Percentiles rank a stretch among this genome's conserved stretches.
These are phyloP conservation scores for Penicillium sp. DNA, from an alignment of 2,329 filamentous ascomycete species.

Conservation along the genomic window DNA sequence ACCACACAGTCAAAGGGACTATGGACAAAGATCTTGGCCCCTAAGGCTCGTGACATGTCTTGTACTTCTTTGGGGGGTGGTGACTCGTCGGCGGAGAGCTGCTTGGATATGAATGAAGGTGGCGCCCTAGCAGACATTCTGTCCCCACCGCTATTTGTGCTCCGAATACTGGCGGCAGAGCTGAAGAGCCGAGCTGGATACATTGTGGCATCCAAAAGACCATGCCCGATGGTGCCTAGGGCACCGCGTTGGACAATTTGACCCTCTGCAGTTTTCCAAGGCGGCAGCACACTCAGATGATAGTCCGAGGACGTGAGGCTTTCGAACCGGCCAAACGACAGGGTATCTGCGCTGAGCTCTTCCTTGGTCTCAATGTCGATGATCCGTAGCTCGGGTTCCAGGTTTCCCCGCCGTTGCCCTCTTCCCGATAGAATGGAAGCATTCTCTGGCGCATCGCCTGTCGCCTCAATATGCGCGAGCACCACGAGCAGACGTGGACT, in stretches of 20 bases:
- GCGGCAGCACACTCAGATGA: slow-evolving; percentile 77
- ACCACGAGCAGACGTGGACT: slow-evolving; percentile 85
- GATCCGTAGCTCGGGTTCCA: slow-evolving; percentile 81
- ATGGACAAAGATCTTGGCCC: slow-evolving; percentile 84
- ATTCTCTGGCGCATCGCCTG: slow-evolving; percentile 60
- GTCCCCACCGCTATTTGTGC: slow-evolving; percentile 52
- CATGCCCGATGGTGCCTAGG: slow-evolving; percentile 64
- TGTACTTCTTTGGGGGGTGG: slow-evolving; percentile 39
- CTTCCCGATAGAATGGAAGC: slow-evolving; percentile 46
- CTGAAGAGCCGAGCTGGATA: slow-evolving; percentile 83
- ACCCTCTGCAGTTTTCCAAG: slow-evolving; percentile 58
- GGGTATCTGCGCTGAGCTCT: slow-evolving; percentile 78
- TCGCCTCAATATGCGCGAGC: slow-evolving; percentile 78
- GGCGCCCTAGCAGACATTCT: slow-evolving; percentile 47
- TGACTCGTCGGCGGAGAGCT: slow-evolving; percentile 36
- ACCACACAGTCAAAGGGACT: slow-evolving; percentile 96
- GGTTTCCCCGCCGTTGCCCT: slow-evolving; percentile 67
- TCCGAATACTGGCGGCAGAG: slow-evolving; percentile 70
- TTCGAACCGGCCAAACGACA: slow-evolving; percentile 82
- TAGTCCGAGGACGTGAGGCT: slow-evolving; percentile 84
- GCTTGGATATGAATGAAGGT: slow-evolving; percentile 52
- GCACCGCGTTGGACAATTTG: slow-evolving; percentile 63
- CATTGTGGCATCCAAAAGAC: slow-evolving; percentile 85
- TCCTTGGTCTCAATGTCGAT: slow-evolving; percentile 80
- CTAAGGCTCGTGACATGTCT: slow-evolving; percentile 48